These are phyloP conservation scores for Fusarium tuaranense DNA, from an alignment of 2,329 filamentous ascomycete genomes.

Conservation along the genomic window DNA sequence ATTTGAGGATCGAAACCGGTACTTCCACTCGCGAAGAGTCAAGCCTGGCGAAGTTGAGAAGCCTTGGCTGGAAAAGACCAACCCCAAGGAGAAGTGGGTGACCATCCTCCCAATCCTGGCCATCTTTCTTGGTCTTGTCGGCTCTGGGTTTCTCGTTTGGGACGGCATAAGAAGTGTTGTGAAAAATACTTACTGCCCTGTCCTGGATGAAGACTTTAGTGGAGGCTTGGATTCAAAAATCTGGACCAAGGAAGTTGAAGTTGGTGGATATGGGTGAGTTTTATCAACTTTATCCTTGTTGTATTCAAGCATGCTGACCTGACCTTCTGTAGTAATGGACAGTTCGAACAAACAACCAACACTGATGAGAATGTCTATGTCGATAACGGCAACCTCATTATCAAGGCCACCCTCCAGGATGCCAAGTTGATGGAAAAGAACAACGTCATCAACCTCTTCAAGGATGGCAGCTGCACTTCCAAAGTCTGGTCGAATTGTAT, in stretches of 20 bases:
- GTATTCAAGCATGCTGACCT: background rate
- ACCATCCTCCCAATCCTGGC: conserved; percentile 83
- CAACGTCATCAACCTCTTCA: conserved; percentile 74
- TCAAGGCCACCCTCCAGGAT: conserved; percentile 84
- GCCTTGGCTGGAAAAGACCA: conserved; percentile 79
- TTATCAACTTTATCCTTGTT: no score
- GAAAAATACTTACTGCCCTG: conserved; percentile 78
- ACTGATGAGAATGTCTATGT: conserved; percentile 81
- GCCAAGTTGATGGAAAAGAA: conserved; percentile 72
- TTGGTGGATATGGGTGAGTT: conserved; percentile 81
- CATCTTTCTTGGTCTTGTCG: conserved; percentile 73
- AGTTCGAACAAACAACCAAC: conserved; percentile 82
- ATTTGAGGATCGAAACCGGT: conserved; percentile 60
- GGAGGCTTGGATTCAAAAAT: conserved; percentile 67
- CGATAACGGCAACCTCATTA: conserved; percentile 74
- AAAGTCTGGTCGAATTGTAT: conserved; percentile 69
- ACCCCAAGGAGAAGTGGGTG: conserved; percentile 87
- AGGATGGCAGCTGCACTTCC: conserved; percentile 76
- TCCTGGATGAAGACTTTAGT: conserved; percentile 75
- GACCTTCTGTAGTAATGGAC: conserved; percentile 71
- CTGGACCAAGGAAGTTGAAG: conserved; percentile 81
- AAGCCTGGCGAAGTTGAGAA: conserved; percentile 79
- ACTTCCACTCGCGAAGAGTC: conserved; percentile 80
- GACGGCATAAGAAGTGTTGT: conserved; percentile 79
- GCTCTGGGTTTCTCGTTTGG: conserved; percentile 80